Base-by-base conservation (phyloP, 192 early-diverging fungal species). In the Thamnidium elegans region DNA sequence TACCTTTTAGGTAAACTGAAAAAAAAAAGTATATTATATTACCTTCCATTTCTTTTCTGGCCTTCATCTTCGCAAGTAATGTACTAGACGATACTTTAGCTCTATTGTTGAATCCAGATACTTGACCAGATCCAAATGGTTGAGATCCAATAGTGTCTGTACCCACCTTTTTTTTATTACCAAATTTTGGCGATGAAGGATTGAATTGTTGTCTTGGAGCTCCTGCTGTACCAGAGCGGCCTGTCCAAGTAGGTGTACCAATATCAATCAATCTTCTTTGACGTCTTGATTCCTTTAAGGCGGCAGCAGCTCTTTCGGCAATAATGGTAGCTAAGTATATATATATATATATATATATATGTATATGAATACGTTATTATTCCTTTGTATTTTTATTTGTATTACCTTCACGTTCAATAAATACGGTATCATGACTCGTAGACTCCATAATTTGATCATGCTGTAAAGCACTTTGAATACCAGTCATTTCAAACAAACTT, bases 401-500 rank as follows among this genome's bases (percentile, higher is more conserved):
- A 20, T 9, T 68, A 82, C 80, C 80, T 72, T 97, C 94, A 23
- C 81, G 81, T 50, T 93, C 89, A 30, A 95, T 81, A 17, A 87
- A 80, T 9, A 84, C 55, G 8, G 65, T 67, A 45, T 94, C 89
- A 14, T 85, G 80, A 10, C 75, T 84, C 1, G 77, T 73, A 8
- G 82, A 77, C 62, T 89, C 84, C 72, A 97, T 80, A 55, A 99
- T 94, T 13, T 85, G 86, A 62, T 99, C 97, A 67, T 99, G 97
- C 46, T 93, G 79, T 19, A 99, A 70, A 0, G 93, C 95, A 50
- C 91, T 91, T 58, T 95, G 93, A 7, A 98, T 86, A 0, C 92
- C 92, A 3, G 89, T 85, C 68, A 84, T 89, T 67, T 90, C 79
- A 68, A 94, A 95, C n/a, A 99, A 66, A 32, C 81, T 86, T 17